Base-by-base conservation (phyloP, 2,329 filamentous ascomycete genomes). In the Trichoderma sp. region DNA sequence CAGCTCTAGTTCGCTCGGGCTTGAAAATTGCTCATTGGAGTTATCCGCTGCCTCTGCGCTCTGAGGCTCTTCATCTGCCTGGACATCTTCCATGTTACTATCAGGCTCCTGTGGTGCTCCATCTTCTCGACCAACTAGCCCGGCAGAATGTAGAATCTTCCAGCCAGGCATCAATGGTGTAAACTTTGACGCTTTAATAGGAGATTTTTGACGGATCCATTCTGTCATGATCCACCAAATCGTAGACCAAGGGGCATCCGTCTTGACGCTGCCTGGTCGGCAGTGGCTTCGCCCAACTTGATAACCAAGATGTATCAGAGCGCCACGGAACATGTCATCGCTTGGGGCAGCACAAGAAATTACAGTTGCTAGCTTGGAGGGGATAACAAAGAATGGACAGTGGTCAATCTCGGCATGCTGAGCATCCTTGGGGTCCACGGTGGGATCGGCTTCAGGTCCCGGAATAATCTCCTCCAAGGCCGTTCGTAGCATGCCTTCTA, bases 161-260 rank as follows among this genome's bases (percentile, higher is more conserved):
- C 89, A 93, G 1, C 93, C 93, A 1, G 94, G 84, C 66, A 87
- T 93, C n/a, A 87, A 87, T 53, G 90, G 86, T 76, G 89, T 92
- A 70, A 97, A 85, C 24, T 89, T 89, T 1, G 88, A 88, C 43
- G 91, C 88, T 79, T 93, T 97, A 72, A 97, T 86, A 0, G 95
- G 94, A 0, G 89, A 86, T 77, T 91, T 92, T 79, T 97, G 94
- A 28, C 91, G 88, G 15, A 93, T 89, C 94, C 94, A 99, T 82
- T 97, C 94, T 30, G 93, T 88, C 89, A 98, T 96, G 32, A 98
- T 85, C 79, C 97, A 92, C 95, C 96, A 98, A 62, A 99, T 88
- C 0, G 93, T 90, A 5, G 86, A 86, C 94, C 94, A 99, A 0
- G 95, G 93, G 15, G 96, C 96, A 81, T 98, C 90, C 0, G 96